Base-by-base conservation (phyloP, 176 grass and related monocot species). In the Thinopyrum elongatum region DNA sequence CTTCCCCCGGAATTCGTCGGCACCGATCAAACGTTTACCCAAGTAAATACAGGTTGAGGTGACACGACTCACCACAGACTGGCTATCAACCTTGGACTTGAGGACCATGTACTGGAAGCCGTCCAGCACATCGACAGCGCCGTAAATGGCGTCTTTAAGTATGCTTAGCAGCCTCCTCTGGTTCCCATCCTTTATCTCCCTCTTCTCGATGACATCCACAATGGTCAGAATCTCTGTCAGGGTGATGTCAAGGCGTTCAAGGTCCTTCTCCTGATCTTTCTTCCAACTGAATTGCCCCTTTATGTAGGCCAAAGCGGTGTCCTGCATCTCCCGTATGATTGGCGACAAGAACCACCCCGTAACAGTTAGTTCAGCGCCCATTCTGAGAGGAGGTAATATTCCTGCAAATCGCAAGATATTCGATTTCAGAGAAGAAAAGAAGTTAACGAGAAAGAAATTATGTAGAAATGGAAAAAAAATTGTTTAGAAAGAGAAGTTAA, bases 291-390 rank as follows among this genome's bases (percentile, higher is more conserved):
- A 51, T 19, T 89, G 88, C 12, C 85, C 84, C 26, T 27, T 85
- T 78, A 90, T 83, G 85, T 95, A 90, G 27, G 93, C 88, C 29
- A 77, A 41, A 13, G 86, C 90, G 6, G 62, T 84, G 47, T 89
- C 82, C 4, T 86, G 69, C 88, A 90, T 92, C 34, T 87, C 78
- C 73, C 89, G 70, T 66, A 92, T 90, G 44, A 92, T 89, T 27
- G 93, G 93, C 4, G 88, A 87, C 35, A 91, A 80, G 26, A 95
- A 60, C 90, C 93, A 95, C 81, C 90, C 90, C 0, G 81, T 80
- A 46, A 90, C 78, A 55, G 49, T 22, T 68, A 92, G 23, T 72
- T 89, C 90, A 31, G 83, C 41, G 1, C 74, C 87, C 87, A 84
- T 88, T 38, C 60, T 49, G 36, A 29, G 60, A 31, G 55, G 3